Base-by-base conservation (phyloP, 805 yeast genomes). In the Teunomyces panamensis region DNA sequence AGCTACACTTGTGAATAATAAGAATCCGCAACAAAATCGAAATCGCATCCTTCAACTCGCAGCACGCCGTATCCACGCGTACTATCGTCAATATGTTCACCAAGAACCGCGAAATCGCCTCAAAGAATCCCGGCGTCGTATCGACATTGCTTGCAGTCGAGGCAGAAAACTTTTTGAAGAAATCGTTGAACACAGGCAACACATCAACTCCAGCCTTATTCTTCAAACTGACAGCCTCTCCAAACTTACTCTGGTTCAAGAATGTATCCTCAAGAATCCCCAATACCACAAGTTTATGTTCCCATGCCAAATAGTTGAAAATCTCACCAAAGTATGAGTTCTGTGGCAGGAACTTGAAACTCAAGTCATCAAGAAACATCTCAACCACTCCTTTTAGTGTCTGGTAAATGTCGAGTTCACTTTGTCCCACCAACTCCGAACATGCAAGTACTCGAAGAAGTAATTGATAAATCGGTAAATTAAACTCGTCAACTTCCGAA, bases 1-100 rank as follows among this genome's bases (percentile, higher is more conserved):
- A 62, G 14, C 78, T 71, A 3, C 65, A 60, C 56, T 79, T 80
- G 59, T 83, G 87, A 42, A 83, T 77, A 42, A 81, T 72, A n/a
- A 83, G 64, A 11, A 83, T 78, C 48, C 82, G 69, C 49, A 83
- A 66, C 49, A 79, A 71, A 26, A 81, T 67, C 6, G 79, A 72
- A 5, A 82, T 69, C 0, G 80, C 54, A 20, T 42, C 45, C n/a
- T 26, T 20, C 35, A 32, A 30, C 20, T 32, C 37, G 5, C 3
- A 5, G 10, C 36, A 13, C 8, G 24, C 7, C 3, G 28, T 17
- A 10, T 42, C 37, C 9, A 11, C n/a, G 6, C 8, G 10, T 7
- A 37, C 30, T 24, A 37, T 37, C 30, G 41, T 28, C n/a, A 42
- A 47, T 20, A 73, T 50, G 9, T 62, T 56, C 17, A 34, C 35